phyloP scores from a whole-genome alignment of 257 asterid species.

The Solanum raphanifolium region DNA sequence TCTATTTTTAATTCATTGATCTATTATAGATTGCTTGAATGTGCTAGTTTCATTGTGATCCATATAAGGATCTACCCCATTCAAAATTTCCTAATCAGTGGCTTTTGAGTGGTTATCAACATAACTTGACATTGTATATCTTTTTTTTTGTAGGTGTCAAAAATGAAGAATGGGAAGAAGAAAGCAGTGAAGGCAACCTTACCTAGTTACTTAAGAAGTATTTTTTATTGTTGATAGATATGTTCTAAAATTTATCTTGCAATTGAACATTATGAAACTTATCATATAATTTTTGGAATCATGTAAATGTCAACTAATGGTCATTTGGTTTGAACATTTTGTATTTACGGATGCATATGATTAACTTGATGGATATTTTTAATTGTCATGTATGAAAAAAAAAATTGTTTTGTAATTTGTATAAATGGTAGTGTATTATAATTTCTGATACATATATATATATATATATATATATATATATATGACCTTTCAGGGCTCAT shows the following conservation, averaged over 20 bases:
- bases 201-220: background rate
- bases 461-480: too few relatives aligned
- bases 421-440: too few relatives aligned
- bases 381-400: background rate
- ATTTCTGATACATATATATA: too few relatives aligned
- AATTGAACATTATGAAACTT: too few relatives aligned
- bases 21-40: background rate
- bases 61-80: background rate
- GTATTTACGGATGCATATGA: background rate
- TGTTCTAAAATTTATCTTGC: background rate
- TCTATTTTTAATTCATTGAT: background rate
- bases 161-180: background rate
- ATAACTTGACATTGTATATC: background rate
- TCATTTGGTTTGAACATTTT: background rate
- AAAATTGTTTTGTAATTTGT: too few relatives aligned
- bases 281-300: background rate
- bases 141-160: background rate
- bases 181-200: background rate
- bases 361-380: background rate
- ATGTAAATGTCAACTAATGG: background rate
- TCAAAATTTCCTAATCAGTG: too few relatives aligned
- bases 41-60: background rate
- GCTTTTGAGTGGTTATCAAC: background rate
- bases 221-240: background rate
- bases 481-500: background rate